Percentiles rank a stretch among this genome's conserved stretches.
phyloP scores from a whole-genome alignment of 2,329 filamentous ascomycete genomes.

The Monosporascus sp. region DNA sequence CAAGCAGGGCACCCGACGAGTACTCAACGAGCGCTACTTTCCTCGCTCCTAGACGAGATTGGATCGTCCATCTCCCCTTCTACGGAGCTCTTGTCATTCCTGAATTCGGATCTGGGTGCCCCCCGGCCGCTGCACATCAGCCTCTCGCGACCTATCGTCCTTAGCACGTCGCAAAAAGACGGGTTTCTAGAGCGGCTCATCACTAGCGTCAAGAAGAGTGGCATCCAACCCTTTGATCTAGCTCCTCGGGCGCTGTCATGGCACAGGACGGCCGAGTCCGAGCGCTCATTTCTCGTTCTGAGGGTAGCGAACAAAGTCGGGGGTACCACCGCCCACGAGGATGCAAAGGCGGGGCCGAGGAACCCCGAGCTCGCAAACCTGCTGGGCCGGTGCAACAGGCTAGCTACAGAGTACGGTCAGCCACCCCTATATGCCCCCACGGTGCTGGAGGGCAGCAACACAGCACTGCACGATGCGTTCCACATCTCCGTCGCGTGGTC shows the following conservation, averaged over 20 bases:
- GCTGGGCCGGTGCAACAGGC: conserved; percentile 61
- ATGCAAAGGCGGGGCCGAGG: background rate
- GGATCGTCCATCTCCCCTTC: conserved; percentile 23
- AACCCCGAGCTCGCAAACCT: conserved; percentile 57
- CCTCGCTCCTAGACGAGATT: conserved; percentile 35
- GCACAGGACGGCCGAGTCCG: conserved; percentile 50
- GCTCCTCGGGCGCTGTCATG: conserved; percentile 37
- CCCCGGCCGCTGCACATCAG: conserved; percentile 85
- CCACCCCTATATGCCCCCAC: conserved; percentile 60
- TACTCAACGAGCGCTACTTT: conserved; percentile 43
- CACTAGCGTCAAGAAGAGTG: conserved; percentile 26
- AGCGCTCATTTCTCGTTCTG: conserved; percentile 83
- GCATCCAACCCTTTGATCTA: conserved; percentile 38
- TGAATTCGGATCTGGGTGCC: conserved; percentile 73
- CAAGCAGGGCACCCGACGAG: conserved; percentile 22
- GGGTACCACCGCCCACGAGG: conserved; percentile 7
- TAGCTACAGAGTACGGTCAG: conserved; percentile 57
- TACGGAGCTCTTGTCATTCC: conserved; percentile 53
- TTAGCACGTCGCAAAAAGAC: conserved; percentile 68
- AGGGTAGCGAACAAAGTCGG: conserved; percentile 40
- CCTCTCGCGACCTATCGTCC: conserved; percentile 74
- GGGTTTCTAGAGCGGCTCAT: conserved; percentile 57
- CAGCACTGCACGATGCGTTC: conserved; percentile 50
- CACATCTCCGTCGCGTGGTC: conserved; percentile 91
- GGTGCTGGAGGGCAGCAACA: background rate